Conservation (phyloP, 768 basidiomycete species). For the Clavaria fumosa region DNA sequence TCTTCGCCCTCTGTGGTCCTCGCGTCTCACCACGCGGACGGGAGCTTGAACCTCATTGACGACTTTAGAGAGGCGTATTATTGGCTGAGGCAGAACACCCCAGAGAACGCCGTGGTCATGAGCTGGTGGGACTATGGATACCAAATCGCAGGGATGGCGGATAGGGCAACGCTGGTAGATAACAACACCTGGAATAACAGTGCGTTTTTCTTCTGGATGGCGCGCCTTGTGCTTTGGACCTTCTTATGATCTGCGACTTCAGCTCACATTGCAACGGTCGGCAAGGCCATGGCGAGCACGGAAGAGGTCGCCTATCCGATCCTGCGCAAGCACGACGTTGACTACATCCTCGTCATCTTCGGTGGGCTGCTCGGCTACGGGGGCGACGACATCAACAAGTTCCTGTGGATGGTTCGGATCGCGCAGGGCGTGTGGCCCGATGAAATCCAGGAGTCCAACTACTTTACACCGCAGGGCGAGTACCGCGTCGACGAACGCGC, state of each 20-base stretch:
- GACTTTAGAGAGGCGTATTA: constrained; percentile 99
- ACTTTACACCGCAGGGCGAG: constrained; percentile 86
- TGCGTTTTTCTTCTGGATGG: constrained; percentile 22
- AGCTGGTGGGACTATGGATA: constrained; percentile 99
- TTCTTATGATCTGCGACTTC: constrained; percentile 8
- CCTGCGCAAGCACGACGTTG: constrained; percentile 91
- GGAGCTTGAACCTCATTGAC: constrained; percentile 88
- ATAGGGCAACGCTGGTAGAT: constrained; percentile 89
- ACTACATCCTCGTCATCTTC: constrained; percentile 95
- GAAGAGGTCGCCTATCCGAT: constrained; percentile 98
- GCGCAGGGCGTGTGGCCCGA: constrained; percentile 97
- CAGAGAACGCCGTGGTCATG: constrained; percentile 86
- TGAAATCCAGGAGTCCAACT: constrained; percentile 89
- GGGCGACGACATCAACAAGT: constrained; percentile 99
- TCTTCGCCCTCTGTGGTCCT: constrained; percentile 97
- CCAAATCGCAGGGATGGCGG: constrained; percentile 98
- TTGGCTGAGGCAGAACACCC: constrained; percentile 93
- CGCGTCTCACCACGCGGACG: constrained; percentile 64
- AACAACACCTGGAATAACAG: constrained; percentile 99
- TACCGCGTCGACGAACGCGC: constrained; percentile 85
- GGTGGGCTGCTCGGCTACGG: constrained; percentile 94
- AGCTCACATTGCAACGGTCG: constrained; percentile 98
- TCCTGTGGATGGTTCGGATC: constrained; percentile 96
- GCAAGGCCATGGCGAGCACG: constrained; percentile 89
- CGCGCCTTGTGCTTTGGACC: background rate